Evolutionary conservation across 2,329 filamentous ascomycete genomes (phyloP), one percentile per base, ranked within the genome.

Genomic region (Talaromyces sp.): DNA sequence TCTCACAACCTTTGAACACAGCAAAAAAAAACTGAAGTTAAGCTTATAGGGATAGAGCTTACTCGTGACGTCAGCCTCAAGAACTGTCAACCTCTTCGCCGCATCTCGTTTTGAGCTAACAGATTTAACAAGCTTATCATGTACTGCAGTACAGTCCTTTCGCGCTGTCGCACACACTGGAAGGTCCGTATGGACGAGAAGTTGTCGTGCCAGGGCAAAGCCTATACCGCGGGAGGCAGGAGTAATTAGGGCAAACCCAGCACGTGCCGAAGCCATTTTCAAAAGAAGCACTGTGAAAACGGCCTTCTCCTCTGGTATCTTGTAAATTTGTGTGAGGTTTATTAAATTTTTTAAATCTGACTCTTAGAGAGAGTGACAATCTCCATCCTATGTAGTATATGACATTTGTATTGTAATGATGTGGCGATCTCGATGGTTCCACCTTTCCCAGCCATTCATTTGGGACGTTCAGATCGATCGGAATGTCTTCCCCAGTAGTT

Each of bases 141-240:
- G 83, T 7, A 83, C 78, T 63, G 80, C 77, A 24, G 82, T 76
- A 11, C 82, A 73, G 67, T 87, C 81, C 61, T 79, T 84, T 31
- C 87, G 79, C 9, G 85, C 84, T 56, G 87, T 89, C 59, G 85
- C 86, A 37, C 89, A 79, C 24, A 90, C 78, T 0, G 87, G 87
- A 14, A 85, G 78, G 11, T 71, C 67, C 8, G 87, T 88, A 10
- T 82, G 85, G 63, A 80, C 76, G 8, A 90, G 78, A 7, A 90
- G 76, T 64, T 83, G 82, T 60, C 85, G 82, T 1, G 86, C 83
- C 33, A 90, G 77, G 48, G 86, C 83, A 67, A 87, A 83, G 16
- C 87, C 88, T 69, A 90, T 85, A 67, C 88, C 87, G 68, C 86
- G 80, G 8, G 86, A 89, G 35, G 87, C 83, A 2, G 88, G 88